Evolutionary conservation across 352 stramenopile species (phyloP).

Genomic region (Phytophthora podocarpi): DNA sequence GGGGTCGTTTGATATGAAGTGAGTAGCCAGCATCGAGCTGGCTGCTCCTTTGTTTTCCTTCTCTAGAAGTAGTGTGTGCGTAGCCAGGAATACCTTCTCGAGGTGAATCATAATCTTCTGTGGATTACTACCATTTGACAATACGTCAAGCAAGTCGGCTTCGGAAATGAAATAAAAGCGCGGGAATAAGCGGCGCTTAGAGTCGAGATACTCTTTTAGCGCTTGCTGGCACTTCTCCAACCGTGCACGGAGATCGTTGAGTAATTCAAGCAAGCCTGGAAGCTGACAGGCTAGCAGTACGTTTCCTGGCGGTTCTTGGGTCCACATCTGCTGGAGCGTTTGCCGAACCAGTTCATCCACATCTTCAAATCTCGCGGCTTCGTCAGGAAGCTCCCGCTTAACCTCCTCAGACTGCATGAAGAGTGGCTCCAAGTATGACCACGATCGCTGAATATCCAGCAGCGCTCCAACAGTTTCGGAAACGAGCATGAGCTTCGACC

Average conservation of each 20-base stretch:
- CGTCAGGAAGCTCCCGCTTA: conserved; percentile 92
- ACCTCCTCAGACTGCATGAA: conserved; percentile 96
- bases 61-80: conserved; percentile 66
- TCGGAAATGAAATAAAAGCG: conserved; percentile 97
- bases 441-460: conserved; percentile 94
- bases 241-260: conserved; percentile 77
- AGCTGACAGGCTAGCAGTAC: conserved; percentile 82
- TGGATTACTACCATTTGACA: conserved; percentile 92
- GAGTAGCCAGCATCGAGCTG: conserved; percentile 66
- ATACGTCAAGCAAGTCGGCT: conserved; percentile 93
- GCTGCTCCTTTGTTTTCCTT: conserved; percentile 20
- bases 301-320: conserved; percentile 68
- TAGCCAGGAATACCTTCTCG: conserved; percentile 89
- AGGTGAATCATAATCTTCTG: conserved; percentile 91
- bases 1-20: conserved; percentile 92
- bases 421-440: conserved; percentile 95
- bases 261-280: conserved; percentile 68
- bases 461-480: conserved; percentile 89
- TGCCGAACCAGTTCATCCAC: conserved; percentile 85
- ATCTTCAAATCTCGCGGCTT: conserved; percentile 85
- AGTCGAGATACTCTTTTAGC: conserved; percentile 95
- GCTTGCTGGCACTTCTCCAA: conserved; percentile 94
- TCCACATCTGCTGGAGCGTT: conserved; percentile 81
- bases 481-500: conserved; percentile 62
- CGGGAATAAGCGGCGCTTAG: conserved; percentile 91